These are phyloP conservation scores for Fusarium decemcellulare DNA, from an alignment of 2,329 filamentous ascomycete genomes.

Conservation along the genomic window DNA sequence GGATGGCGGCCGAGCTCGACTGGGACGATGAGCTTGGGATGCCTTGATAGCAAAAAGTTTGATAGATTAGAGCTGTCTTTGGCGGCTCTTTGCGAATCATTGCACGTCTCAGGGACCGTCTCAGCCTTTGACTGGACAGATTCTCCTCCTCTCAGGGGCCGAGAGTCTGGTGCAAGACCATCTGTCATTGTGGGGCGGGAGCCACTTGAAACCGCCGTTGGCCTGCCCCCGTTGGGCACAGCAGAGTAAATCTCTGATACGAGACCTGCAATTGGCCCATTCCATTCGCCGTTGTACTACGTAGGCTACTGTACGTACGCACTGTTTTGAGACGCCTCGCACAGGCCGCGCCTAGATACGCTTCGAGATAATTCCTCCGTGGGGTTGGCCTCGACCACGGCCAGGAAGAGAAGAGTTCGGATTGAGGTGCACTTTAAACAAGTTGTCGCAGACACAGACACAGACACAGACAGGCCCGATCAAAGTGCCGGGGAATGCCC, in stretches of 20 bases:
- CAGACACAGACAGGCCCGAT: not conserved
- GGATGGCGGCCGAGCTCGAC: slow-evolving; percentile 4
- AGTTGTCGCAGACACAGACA: not conserved
- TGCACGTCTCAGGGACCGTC: slow-evolving; percentile 32
- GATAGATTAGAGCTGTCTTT: not conserved
- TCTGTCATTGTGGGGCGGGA: slow-evolving; percentile 37
- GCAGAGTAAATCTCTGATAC: slow-evolving; percentile 12
- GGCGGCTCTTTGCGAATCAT: slow-evolving; percentile 13
- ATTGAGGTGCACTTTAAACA: slow-evolving; percentile 9
- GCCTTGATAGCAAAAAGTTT: slow-evolving; percentile 18
- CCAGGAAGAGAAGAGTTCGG: not conserved
- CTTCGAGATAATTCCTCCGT: slow-evolving; percentile 6
- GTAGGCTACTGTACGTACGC: not conserved
- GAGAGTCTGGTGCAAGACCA: slow-evolving; percentile 29
- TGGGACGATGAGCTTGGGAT: slow-evolving; percentile 38
- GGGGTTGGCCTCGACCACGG: not conserved
- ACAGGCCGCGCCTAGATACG: slow-evolving; percentile 6
- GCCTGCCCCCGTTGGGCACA: slow-evolving; percentile 22
- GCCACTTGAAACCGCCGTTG: slow-evolving; percentile 46
- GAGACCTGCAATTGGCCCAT: slow-evolving; percentile 27
- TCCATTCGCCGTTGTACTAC: not conserved
- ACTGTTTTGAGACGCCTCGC: not conserved
- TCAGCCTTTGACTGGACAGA: slow-evolving; percentile 32
- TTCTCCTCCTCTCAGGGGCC: slow-evolving; percentile 32
- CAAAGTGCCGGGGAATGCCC: slow-evolving; percentile 25